Evolutionary conservation across 345 rosid species (phyloP).

Genomic region (Eucalyptus tenuipes): DNA sequence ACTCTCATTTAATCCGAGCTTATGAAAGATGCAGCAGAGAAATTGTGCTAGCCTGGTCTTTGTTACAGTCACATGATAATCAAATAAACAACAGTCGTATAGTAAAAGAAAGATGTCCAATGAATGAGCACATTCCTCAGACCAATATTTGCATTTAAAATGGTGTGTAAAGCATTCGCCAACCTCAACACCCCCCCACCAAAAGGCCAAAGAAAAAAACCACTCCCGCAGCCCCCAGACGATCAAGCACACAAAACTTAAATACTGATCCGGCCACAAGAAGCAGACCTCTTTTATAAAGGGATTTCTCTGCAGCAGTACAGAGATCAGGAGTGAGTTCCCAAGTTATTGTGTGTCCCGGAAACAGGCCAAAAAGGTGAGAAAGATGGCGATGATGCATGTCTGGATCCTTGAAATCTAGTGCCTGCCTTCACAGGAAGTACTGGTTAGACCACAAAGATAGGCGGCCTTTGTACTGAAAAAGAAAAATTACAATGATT

Average conservation of each 20-base stretch:
- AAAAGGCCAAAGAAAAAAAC: background rate
- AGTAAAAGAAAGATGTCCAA: background rate
- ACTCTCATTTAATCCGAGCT: background rate
- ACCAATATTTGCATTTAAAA: background rate
- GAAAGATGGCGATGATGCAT: slow-evolving; percentile 78
- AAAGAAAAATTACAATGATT: background rate
- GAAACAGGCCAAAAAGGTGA: slow-evolving; percentile 88
- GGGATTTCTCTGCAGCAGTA: slow-evolving; percentile 62
- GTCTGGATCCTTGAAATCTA: slow-evolving; percentile 79
- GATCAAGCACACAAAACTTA: background rate
- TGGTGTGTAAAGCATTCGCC: background rate
- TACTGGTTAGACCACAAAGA: background rate
- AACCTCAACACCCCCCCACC: background rate
- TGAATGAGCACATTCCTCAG: background rate
- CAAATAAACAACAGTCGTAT: background rate
- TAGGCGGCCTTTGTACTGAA: background rate
- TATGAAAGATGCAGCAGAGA: background rate
- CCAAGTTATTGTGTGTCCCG: slow-evolving; percentile 71
- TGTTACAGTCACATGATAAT: background rate
- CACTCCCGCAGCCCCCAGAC: background rate
- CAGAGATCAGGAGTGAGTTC: slow-evolving; percentile 67
- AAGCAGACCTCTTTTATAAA: slow-evolving; percentile 62
- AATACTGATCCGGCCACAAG: background rate
- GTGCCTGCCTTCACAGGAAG: slow-evolving; percentile 24
- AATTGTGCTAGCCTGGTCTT: background rate